Base-by-base conservation (phyloP, 768 basidiomycete species). In the Exsudoporus frostii region DNA sequence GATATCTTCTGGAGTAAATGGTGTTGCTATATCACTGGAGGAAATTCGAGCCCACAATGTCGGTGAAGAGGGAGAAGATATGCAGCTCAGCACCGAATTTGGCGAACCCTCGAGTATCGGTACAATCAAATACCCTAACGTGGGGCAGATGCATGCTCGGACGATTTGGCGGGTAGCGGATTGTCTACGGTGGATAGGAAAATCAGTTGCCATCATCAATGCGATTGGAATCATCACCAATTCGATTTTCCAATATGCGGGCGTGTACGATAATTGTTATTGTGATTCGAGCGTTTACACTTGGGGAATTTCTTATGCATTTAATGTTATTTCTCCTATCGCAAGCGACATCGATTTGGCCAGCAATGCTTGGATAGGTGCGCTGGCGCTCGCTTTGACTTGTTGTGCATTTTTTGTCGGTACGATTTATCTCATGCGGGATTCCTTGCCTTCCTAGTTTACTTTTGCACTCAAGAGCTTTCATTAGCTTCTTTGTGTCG, bases 291-390 rank as follows among this genome's bases (percentile, higher is more conserved):
- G 60, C 37, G 60, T 68, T 7, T 46, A 53, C 2, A 40, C 30
- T 0, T 54, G 65, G 57, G 63, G 65, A n/a, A n/a, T n/a, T 11
- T 3, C 33, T 1, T 33, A 27, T 0, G 71, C 73, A 2, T 76
- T 66, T 45, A 45, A 66, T 13, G 65, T 77, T 19, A 65, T 77
- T 4, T 8, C 15, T 4, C 20, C 49, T 1, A 7, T 3, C 4
- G 0, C 7, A 1, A 51, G 43, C 5, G 74, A 74, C 39, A 30
- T 73, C 14, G 29, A 33, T 10, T 30, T 50, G 36, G 71, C 71
- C 60, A 65, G 51, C 40, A 30, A 14, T 0, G 70, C 71, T 17
- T 76, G 76, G 75, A 65, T 71, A 38, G 72, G 74, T 0, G 76
- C 68, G 0, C 64, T 74, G 0, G 57, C 53, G 10, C 59, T 77